phyloP scores from a whole-genome alignment of 495 filamentous ascomycete genomes.

The Hapsidospora chrysogenum region DNA sequence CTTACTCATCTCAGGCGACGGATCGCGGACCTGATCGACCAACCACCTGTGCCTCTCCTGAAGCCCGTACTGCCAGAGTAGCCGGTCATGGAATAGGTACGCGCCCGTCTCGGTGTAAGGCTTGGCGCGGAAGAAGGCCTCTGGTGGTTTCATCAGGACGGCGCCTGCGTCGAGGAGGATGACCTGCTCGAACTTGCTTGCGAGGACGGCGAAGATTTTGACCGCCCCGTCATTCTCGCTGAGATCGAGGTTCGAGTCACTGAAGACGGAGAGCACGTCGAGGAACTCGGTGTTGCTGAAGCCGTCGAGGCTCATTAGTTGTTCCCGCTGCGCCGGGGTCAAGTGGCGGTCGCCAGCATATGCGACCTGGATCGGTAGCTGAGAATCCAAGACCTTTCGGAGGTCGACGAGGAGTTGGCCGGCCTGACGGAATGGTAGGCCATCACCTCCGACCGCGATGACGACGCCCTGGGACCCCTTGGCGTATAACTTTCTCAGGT shows the following conservation, averaged over 20 bases:
- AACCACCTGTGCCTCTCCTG: conserved; percentile 12
- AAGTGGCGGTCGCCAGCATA: conserved; percentile 9
- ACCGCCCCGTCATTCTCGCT: conserved; percentile 10
- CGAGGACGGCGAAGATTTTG: conserved; percentile 15
- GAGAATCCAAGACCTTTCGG: conserved; percentile 5
- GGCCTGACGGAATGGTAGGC: neutral
- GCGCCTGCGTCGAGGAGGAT: conserved; percentile 16
- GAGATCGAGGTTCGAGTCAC: conserved; percentile 4
- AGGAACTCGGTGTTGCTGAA: conserved; percentile 1
- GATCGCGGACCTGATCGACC: conserved; percentile 9
- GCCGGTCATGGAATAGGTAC: conserved; percentile 24
- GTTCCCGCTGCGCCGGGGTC: conserved; percentile 3
- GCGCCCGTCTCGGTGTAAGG: conserved; percentile 16
- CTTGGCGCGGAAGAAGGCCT: conserved; percentile 8
- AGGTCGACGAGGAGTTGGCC: conserved; percentile 6
- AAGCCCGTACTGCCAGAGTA: conserved; percentile 11
- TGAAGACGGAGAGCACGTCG: conserved; percentile 6
- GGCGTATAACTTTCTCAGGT: neutral
- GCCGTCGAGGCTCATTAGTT: conserved; percentile 1
- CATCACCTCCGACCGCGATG: conserved; percentile 1
- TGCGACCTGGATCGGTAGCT: conserved; percentile 8
- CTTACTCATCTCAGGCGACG: conserved; percentile 8
- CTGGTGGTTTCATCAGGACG: conserved; percentile 14
- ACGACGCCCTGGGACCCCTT: conserved; percentile 2
- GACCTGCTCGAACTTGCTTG: conserved; percentile 14